Evolutionary conservation across 192 early-diverging fungal genomes (phyloP).

Genomic region (Backusella circina): DNA sequence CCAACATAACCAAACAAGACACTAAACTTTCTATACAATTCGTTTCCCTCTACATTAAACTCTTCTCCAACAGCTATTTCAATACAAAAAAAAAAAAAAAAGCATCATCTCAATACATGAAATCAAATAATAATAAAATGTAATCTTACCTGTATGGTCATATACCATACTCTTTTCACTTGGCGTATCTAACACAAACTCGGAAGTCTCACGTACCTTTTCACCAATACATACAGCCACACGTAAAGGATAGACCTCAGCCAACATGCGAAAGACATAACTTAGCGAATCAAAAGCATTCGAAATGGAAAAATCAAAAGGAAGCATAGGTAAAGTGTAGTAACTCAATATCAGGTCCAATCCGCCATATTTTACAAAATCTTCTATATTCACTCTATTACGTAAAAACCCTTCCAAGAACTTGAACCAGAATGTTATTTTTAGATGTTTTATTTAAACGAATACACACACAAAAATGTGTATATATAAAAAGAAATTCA

Average conservation of each 20-base stretch:
- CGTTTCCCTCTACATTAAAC: conserved; percentile 38
- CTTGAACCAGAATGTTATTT: conserved; percentile 3
- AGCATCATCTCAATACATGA: not conserved
- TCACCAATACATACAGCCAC: conserved; percentile 52
- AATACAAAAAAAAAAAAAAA: too few relatives aligned
- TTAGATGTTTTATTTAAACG: not conserved
- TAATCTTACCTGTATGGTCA: not conserved
- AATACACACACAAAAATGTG: not conserved
- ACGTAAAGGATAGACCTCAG: conserved; percentile 55
- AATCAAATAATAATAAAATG: not conserved
- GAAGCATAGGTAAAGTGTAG: conserved; percentile 63
- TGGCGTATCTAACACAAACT: conserved; percentile 37
- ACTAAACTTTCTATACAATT: conserved; percentile 51
- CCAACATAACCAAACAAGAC: conserved; percentile 57
- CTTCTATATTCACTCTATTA: conserved; percentile 63
- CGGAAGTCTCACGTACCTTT: conserved; percentile 42
- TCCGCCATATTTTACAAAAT: conserved; percentile 66
- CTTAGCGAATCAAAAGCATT: conserved; percentile 63
- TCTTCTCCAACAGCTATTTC: conserved; percentile 26
- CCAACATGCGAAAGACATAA: conserved; percentile 63
- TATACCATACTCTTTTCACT: not conserved
- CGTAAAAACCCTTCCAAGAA: conserved; percentile 87
- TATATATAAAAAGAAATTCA: not conserved
- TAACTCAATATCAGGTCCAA: conserved; percentile 58
- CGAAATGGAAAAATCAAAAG: conserved; percentile 67